These are phyloP conservation scores for Sclerotinia glacialis DNA, from an alignment of 2,329 filamentous ascomycete species.

Conservation along the genomic window DNA sequence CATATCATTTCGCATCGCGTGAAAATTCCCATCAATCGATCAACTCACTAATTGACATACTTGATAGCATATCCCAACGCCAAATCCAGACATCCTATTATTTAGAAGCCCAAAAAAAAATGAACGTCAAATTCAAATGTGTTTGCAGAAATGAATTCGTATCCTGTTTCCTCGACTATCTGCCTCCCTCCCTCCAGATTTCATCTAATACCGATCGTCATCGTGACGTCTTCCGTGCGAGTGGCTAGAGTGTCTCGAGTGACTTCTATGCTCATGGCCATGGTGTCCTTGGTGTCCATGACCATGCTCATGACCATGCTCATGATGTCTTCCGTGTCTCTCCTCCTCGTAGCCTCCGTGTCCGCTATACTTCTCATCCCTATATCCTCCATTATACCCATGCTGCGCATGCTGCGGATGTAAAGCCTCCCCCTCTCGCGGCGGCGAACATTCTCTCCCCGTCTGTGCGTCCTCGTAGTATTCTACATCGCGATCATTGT, in stretches of 20 bases:
- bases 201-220: slow-evolving; percentile 8
- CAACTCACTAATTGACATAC: too few species aligned
- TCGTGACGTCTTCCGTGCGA: slow-evolving; percentile 5
- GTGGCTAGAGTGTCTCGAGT: slow-evolving; percentile 9
- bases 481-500: slow-evolving; percentile 15
- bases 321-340: slow-evolving; percentile 10
- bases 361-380: slow-evolving; percentile 14
- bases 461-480: slow-evolving; percentile 13
- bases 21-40: background rate
- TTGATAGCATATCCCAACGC: background rate
- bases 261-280: slow-evolving; percentile 4
- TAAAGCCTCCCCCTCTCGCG: background rate
- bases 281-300: background rate
- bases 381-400: background rate
- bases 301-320: slow-evolving; percentile 3
- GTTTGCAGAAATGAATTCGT: background rate
- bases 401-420: background rate
- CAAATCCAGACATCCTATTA: background rate
- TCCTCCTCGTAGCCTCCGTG: slow-evolving; percentile 11
- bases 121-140: background rate
- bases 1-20: background rate
- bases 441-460: slow-evolving; percentile 13
- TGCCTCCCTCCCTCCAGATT: too few species aligned
- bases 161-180: background rate
- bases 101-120: too few species aligned